Percentiles rank a stretch among this genome's conserved stretches.
Conservation (phyloP, 176 grass and related monocot species). For the Eleusine indica region DNA sequence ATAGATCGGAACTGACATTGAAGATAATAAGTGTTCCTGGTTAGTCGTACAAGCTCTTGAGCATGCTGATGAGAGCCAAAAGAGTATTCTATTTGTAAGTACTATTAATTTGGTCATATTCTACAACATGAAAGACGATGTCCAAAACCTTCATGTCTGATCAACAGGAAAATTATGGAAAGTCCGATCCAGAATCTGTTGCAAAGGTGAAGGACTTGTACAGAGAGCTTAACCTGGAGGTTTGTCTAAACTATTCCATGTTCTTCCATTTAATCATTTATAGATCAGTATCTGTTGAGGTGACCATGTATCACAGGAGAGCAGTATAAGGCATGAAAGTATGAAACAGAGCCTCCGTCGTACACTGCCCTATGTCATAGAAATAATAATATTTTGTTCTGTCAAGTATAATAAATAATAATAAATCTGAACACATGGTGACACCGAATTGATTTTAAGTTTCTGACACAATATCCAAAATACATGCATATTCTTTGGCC, state of each 20-base stretch:
- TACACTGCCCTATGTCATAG: neutral
- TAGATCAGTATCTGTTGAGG: conserved; percentile 4
- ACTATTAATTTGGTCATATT: conserved; percentile 13
- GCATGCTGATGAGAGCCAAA: conserved; percentile 63
- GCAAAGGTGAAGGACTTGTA: conserved; percentile 95
- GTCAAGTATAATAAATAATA: too few species aligned
- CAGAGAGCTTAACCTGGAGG: conserved; percentile 87
- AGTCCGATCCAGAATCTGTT: conserved; percentile 71
- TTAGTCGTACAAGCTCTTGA: conserved; percentile 92
- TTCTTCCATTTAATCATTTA: conserved; percentile 15
- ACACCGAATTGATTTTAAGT: conserved; percentile 20
- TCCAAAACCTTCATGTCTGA: conserved; percentile 26
- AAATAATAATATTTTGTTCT: neutral
- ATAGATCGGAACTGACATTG: conserved; percentile 98
- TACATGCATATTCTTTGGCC: neutral
- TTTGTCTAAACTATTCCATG: conserved; percentile 39
- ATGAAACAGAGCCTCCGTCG: neutral
- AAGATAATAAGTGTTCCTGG: conserved; percentile 98
- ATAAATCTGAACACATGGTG: neutral
- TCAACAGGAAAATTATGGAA: conserved; percentile 88
- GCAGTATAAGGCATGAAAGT: neutral
- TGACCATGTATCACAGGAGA: neutral
- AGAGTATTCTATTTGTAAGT: conserved; percentile 69
- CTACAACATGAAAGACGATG: conserved; percentile 6
- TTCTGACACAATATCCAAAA: conserved; percentile 30